Base-by-base conservation (phyloP, 2,329 filamentous ascomycete genomes). In the Leptosphaerulina australis region DNA sequence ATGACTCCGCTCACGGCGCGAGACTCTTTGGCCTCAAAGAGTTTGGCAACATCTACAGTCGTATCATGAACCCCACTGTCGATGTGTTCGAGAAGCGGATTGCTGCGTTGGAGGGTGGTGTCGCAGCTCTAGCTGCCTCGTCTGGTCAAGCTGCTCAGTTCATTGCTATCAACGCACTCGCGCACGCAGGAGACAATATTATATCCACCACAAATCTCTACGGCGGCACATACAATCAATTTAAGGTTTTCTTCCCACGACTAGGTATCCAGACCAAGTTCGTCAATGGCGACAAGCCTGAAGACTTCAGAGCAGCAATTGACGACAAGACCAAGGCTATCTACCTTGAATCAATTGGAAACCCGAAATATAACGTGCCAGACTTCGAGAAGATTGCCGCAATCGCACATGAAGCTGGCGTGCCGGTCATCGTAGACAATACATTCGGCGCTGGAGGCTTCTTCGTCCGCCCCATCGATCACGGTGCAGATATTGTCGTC, bases 21-120 rank as follows among this genome's bases (percentile, higher is more conserved):
- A 87, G 91, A 73, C 87, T 99, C 31, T 99, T 99, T 71, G 90
- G 91, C 70, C 89, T 99, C 74, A 95, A 97, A 79, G 91, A 97
- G 77, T 88, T 90, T 67, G 94, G 92, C 76, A 97, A 97, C 78
- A 96, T 97, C 74, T 99, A 99, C 82, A 94, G 88, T 73, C 90
- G 94, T 59, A 91, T 99, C 66, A 91, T 38, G 15, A 59, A 64
- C 38, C 92, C 93, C 2, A 97, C 93, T 0, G 88, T 94, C 28
- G 18, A 95, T 74, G 93, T 97, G 21, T 93, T 99, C 59, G 94
- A 99, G 78, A 95, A 97, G 80, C 86, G 93, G 54, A 88, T 97
- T 40, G 92, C 93, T n/a, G 92, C 93, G 11, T 85, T 97, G 4
- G 94, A 99, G 76, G 93, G 92, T 24, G 94, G 94, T 66, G 85